Conservation (phyloP, 2,329 filamentous ascomycete species). For the Ascochyta rabiei region DNA sequence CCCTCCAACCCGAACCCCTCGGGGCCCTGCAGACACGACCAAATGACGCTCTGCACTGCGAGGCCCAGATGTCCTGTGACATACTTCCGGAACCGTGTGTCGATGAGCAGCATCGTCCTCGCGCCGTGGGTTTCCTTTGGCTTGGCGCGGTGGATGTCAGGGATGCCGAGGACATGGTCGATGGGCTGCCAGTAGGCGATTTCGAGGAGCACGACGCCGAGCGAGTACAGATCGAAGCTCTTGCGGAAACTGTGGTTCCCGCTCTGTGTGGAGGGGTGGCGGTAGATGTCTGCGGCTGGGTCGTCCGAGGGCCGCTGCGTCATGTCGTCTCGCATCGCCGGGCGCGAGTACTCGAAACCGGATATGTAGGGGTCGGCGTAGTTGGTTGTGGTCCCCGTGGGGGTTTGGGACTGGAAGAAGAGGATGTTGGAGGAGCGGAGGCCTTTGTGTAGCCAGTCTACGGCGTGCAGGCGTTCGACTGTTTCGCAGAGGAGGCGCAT, state of each 20-base stretch:
- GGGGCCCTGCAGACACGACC: conserved; percentile 39
- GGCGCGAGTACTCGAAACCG: conserved; percentile 63
- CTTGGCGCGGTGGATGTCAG: conserved; percentile 38
- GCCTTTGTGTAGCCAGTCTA: conserved; percentile 66
- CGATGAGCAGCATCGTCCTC: conserved; percentile 35
- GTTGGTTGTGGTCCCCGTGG: conserved; percentile 46
- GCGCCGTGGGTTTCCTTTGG: conserved; percentile 50
- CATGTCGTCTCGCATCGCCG: conserved; percentile 57
- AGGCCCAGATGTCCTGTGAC: conserved; percentile 36
- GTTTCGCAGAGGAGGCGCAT: conserved; percentile 60
- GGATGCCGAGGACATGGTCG: conserved; percentile 52
- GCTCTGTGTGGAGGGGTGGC: conserved; percentile 53
- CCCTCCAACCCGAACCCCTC: conserved; percentile 35
- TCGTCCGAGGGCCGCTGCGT: conserved; percentile 57
- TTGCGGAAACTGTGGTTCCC: conserved; percentile 52
- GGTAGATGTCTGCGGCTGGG: conserved; percentile 57
- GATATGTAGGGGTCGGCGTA: conserved; percentile 55
- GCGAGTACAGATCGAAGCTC: conserved; percentile 59
- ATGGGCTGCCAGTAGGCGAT: conserved; percentile 61
- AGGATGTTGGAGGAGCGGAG: conserved; percentile 61
- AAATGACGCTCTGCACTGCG: conserved; percentile 33
- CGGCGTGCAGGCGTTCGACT: conserved; percentile 61
- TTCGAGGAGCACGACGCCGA: conserved; percentile 61
- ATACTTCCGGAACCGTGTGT: conserved; percentile 23
- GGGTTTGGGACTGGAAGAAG: conserved; percentile 50